Conservation (phyloP, 129 eudicot species). For the Artemisia tridentata region DNA sequence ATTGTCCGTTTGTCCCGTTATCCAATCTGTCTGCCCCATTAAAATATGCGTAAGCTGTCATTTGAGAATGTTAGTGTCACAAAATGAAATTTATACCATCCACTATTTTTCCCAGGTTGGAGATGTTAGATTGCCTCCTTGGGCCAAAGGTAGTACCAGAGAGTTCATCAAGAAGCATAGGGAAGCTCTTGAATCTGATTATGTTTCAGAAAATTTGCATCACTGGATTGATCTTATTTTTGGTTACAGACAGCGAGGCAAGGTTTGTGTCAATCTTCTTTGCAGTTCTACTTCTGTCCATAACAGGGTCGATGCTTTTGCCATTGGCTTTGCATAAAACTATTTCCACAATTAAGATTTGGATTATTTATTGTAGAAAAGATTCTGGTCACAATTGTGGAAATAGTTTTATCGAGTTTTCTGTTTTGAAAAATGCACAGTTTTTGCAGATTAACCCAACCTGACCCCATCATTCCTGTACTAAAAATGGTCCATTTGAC, state of each 20-base stretch:
- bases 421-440: too few relatives aligned
- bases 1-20: neutral
- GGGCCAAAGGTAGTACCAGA: constrained; percentile 95
- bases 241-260: constrained; percentile 92
- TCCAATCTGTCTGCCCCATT: neutral
- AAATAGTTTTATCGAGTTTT: too few relatives aligned
- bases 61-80: constrained; percentile 3
- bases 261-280: constrained; percentile 43
- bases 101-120: constrained; percentile 56
- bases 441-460: too few relatives aligned
- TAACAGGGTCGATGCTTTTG: neutral
- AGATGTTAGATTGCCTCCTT: constrained; percentile 85
- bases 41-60: neutral
- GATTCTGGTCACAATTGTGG: too few relatives aligned
- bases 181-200: constrained; percentile 93
- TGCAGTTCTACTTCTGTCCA: neutral
- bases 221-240: constrained; percentile 99
- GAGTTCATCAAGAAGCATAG: constrained; percentile 97
- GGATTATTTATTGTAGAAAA: too few relatives aligned
- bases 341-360: too few relatives aligned
- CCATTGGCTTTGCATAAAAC: neutral
- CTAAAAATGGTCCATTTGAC: neutral
- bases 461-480: too few relatives aligned
- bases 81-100: constrained; percentile 2
- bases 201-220: constrained; percentile 92